Conservation (phyloP, 2,329 filamentous ascomycete genomes). For the Domatiomyces globalis region DNA sequence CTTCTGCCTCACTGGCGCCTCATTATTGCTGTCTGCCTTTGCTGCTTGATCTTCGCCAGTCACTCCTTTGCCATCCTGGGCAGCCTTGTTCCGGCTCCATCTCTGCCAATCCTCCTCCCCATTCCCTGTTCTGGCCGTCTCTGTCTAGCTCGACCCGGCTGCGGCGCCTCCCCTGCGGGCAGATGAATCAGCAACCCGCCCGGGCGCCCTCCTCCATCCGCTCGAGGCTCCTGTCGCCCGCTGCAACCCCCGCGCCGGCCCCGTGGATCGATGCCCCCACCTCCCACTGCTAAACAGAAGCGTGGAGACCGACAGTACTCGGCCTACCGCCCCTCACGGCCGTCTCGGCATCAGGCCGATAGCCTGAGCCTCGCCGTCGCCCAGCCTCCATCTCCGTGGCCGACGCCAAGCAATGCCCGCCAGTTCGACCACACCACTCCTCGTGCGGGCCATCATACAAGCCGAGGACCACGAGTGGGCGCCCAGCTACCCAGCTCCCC, state of each 20-base stretch:
- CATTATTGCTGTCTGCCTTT: neutral
- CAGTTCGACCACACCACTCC: conserved; percentile 24
- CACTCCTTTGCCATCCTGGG: neutral
- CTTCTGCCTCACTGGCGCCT: too few species aligned
- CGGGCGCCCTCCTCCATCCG: neutral
- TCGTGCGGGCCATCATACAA: conserved; percentile 25
- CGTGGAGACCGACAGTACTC: conserved; percentile 32
- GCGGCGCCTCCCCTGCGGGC: neutral
- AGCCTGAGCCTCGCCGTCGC: conserved; percentile 40
- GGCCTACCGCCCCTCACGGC: conserved; percentile 27
- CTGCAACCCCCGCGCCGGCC: neutral
- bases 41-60: neutral
- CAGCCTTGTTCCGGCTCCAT: neutral
- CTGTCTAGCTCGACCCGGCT: neutral
- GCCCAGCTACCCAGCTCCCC: conserved; percentile 9
- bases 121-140: neutral
- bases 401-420: conserved; percentile 24
- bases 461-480: conserved; percentile 20
- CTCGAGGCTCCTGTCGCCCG: neutral
- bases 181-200: neutral
- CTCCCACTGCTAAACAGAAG: conserved; percentile 42
- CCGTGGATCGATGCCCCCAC: conserved; percentile 34
- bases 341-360: conserved; percentile 34
- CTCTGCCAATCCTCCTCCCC: neutral
- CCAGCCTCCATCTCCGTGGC: conserved; percentile 28